Evolutionary conservation across 1,284 basidiomycete genomes (phyloP), one percentile per base, ranked within the genome.

Genomic region (Phellopilus nigrolimitatus): DNA sequence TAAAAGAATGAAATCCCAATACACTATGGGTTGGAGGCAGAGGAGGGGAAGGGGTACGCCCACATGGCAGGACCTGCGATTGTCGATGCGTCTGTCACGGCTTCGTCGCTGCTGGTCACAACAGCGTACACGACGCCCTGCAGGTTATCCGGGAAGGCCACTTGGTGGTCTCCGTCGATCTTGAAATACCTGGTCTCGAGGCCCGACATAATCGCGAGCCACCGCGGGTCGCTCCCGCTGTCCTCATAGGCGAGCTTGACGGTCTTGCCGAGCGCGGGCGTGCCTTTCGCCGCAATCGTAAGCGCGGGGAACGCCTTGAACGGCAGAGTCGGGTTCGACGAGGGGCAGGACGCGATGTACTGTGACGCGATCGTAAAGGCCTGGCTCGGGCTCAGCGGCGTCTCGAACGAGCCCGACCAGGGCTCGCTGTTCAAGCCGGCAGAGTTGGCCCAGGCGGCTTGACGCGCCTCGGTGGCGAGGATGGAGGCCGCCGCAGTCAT

Each of bases 341-440:
- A 47, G 0, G 82, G 81, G 67, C 81, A 84, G 0, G 65, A 66
- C 30, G 61, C 60, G 61, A 79, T 71, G 60, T 72, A 76, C 24
- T 55, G 54, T 0, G 65, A 66, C 51, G 67, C 68, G 24, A 79
- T 60, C 1, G 72, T 73, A 55, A 62, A 72, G 12, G 70, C 74
- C 57, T 78, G 72, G 63, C 71, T 72, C 47, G 73, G 64, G 34
- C 67, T 66, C 28, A 84, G 69, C 2, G 80, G 76, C 1, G 69
- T 72, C 68, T 77, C 71, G 61, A 79, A 77, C 7, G 78, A 65
- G 0, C 74, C 74, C 53, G 73, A 74, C 80, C 80, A 83, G 1
- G 75, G 71, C 21, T 74, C 66, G 10, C 65, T 62, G 54, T 75
- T 68, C 40, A 66, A 64, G 34, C 76, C 73, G 5, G 78, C 69